Conservation (phyloP, 495 filamentous ascomycete genomes). For the Daldinia concentrica region DNA sequence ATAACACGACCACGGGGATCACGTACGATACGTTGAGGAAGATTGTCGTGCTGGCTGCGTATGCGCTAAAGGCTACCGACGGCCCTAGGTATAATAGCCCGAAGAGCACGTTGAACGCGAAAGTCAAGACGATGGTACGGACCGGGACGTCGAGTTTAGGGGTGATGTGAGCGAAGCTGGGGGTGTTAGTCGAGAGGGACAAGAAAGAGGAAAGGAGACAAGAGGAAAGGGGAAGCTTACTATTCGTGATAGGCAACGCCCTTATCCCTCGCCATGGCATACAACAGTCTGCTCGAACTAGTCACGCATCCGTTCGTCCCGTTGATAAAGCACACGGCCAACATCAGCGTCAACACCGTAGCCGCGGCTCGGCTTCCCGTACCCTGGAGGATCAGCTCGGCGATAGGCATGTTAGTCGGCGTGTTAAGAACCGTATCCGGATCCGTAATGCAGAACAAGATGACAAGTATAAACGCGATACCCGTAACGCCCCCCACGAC, state of each 20-base stretch:
- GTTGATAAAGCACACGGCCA: conserved; percentile 51
- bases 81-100: conserved; percentile 49
- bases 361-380: conserved; percentile 47
- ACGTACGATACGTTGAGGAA: conserved; percentile 50
- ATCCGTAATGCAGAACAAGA: conserved; percentile 50
- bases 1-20: conserved; percentile 44
- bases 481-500: conserved; percentile 50
- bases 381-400: conserved; percentile 53
- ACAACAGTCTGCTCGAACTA: conserved; percentile 62
- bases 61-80: conserved; percentile 48
- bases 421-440: conserved; percentile 47
- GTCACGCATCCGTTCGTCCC: conserved; percentile 55
- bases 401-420: conserved; percentile 55
- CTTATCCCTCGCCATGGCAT: conserved; percentile 68
- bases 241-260: conserved; percentile 57
- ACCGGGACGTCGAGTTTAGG: conserved; percentile 46
- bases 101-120: conserved; percentile 49
- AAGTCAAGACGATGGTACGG: conserved; percentile 47
- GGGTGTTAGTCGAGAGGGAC: not conserved
- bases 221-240: conserved; percentile 27
- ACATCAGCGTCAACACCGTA: conserved; percentile 47
- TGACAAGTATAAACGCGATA: conserved; percentile 47
- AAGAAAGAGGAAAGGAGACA: not conserved
- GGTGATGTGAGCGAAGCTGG: conserved; percentile 46
- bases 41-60: conserved; percentile 48